A percentile compares a stretch with the other conserved stretches of the same genome.
Conservation (phyloP, 257 asterid genomes). For the Rhazya stricta region DNA sequence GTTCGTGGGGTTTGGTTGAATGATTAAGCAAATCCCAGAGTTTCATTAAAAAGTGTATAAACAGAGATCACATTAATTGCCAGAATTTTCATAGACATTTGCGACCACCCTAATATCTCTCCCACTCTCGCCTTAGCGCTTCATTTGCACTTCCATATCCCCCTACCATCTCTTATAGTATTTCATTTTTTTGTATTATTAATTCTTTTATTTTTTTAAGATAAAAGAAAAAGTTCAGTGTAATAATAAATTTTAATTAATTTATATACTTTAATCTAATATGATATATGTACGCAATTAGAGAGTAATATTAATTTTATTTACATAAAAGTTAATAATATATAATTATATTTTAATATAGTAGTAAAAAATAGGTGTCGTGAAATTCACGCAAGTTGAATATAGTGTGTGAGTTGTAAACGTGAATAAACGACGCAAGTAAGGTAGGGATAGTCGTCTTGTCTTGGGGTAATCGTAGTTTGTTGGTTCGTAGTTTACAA, state of each 20-base stretch:
- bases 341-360: background rate
- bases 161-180: background rate
- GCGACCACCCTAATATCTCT: background rate
- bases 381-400: background rate
- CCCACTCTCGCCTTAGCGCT: slow-evolving; percentile 18
- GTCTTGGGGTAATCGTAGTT: slow-evolving; percentile 27
- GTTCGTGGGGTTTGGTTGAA: slow-evolving; percentile 25
- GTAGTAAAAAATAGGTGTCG: background rate
- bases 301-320: too few relatives aligned
- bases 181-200: background rate
- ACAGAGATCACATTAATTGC: slow-evolving; percentile 23
- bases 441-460: background rate
- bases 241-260: too few relatives aligned
- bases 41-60: slow-evolving; percentile 20
- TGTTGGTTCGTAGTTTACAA: slow-evolving; percentile 19
- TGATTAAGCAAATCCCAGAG: slow-evolving; percentile 36
- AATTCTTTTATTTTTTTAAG: background rate
- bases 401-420: background rate
- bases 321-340: too few relatives aligned
- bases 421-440: background rate
- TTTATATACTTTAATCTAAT: too few relatives aligned
- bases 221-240: too few relatives aligned
- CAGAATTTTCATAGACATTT: slow-evolving; percentile 24
- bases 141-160: background rate
- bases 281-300: too few relatives aligned